Evolutionary conservation across 768 basidiomycete genomes (phyloP).

Genomic region (Podaxis sp.): DNA sequence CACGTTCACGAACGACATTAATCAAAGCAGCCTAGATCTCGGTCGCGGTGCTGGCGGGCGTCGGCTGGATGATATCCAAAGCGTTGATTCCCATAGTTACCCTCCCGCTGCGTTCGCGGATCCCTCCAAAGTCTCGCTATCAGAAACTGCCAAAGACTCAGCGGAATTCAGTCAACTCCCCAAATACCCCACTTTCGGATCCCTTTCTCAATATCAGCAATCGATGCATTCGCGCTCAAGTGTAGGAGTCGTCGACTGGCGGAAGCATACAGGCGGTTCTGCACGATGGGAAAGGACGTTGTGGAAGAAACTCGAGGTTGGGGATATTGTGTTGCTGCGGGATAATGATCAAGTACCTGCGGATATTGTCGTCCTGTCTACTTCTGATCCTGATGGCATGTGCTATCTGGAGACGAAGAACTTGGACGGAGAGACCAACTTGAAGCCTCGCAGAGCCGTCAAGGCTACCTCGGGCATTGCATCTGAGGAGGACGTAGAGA

Average conservation of each 20-base stretch:
- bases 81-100: slow-evolving; percentile 62
- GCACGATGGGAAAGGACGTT: slow-evolving; percentile 92
- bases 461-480: slow-evolving; percentile 70
- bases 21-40: slow-evolving; percentile 39
- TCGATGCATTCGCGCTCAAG: slow-evolving; percentile 53
- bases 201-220: slow-evolving; percentile 50
- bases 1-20: slow-evolving; percentile 32
- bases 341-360: slow-evolving; percentile 98
- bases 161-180: slow-evolving; percentile 28
- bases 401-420: slow-evolving; percentile 99
- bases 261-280: slow-evolving; percentile 58
- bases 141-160: slow-evolving; percentile 29
- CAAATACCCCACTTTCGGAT: slow-evolving; percentile 21
- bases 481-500: slow-evolving; percentile 89
- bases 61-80: slow-evolving; percentile 63
- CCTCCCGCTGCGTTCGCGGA: slow-evolving; percentile 42
- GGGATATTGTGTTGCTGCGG: slow-evolving; percentile 86
- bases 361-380: slow-evolving; percentile 89
- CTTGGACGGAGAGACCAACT: slow-evolving; percentile 94
- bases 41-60: slow-evolving; percentile 42
- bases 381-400: slow-evolving; percentile 85
- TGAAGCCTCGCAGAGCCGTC: slow-evolving; percentile 80
- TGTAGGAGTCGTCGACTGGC: slow-evolving; percentile 80
- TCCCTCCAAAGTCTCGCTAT: slow-evolving; percentile 30
- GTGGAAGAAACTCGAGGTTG: slow-evolving; percentile 98